Evolutionary conservation across 305 asterid genomes (phyloP).

Genomic region (Solanum chacoense): DNA sequence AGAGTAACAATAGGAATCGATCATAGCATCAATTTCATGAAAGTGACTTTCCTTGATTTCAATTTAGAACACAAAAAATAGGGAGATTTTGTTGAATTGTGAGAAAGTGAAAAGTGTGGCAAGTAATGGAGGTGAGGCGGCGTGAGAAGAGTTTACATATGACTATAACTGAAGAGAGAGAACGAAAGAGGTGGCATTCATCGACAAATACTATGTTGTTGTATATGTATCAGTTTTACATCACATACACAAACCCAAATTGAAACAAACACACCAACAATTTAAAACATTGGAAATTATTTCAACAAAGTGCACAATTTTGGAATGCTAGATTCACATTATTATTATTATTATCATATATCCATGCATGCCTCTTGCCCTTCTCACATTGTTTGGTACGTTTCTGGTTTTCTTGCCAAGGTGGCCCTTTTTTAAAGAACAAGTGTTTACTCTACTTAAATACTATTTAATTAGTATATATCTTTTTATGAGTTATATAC

Average conservation of each 20-base stretch:
- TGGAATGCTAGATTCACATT: background rate
- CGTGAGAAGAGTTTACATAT: constrained; percentile 3
- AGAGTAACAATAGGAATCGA: background rate
- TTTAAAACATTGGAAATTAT: background rate
- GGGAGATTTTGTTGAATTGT: background rate
- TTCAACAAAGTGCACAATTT: background rate
- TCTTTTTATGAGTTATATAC: background rate
- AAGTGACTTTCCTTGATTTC: background rate
- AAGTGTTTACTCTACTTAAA: background rate
- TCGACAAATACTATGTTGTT: background rate
- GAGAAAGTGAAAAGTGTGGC: background rate
- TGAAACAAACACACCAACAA: background rate
- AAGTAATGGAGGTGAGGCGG: background rate
- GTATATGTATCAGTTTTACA: background rate
- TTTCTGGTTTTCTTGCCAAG: background rate
- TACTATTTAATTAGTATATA: background rate
- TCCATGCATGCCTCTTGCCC: background rate
- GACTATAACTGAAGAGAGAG: constrained; percentile 2
- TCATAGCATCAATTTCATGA: background rate
- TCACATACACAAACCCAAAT: background rate
- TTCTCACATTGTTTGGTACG: constrained; percentile 4
- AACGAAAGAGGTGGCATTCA: constrained; percentile 2
- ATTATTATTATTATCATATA: background rate
- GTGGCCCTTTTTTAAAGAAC: background rate
- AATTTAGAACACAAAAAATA: background rate